Conservation (phyloP, 139 green algal genomes). For the Micromonas pusilla region DNA sequence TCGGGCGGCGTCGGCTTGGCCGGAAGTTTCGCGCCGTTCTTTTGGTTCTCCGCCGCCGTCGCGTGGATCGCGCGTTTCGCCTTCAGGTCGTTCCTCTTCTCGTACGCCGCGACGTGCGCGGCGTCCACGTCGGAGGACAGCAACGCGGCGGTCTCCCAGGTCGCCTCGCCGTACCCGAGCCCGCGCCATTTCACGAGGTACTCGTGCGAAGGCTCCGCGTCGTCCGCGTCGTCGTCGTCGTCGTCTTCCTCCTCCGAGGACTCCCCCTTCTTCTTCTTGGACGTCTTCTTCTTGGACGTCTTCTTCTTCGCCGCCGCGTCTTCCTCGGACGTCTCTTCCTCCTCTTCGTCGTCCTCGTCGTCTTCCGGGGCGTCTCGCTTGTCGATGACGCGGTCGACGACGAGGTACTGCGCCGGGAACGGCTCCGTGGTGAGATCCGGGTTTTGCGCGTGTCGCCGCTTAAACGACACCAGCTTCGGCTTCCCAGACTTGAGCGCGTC, state of each 20-base stretch:
- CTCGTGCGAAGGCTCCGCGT: not conserved
- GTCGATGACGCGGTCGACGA: conserved; percentile 5
- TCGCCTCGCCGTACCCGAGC: conserved; percentile 22
- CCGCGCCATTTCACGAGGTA: conserved; percentile 33
- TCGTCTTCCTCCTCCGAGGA: not conserved
- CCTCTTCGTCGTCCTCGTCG: not conserved
- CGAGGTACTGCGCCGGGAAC: not conserved
- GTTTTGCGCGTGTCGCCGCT: not conserved
- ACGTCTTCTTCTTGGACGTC: too few species aligned
- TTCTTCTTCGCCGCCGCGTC: not conserved
- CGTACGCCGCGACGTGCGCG: not conserved
- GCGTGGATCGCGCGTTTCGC: not conserved
- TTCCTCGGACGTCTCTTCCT: not conserved
- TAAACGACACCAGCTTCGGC: not conserved
- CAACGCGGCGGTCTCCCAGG: conserved; percentile 19
- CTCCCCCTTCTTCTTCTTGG: not conserved
- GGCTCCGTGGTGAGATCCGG: not conserved
- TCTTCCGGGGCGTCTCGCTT: not conserved
- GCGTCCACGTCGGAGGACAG: not conserved
- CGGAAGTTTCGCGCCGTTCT: not conserved
- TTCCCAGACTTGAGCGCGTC: not conserved
- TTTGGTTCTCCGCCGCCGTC: not conserved
- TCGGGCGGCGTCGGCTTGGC: not conserved
- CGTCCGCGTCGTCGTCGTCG: conserved; percentile 2
- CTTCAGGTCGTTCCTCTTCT: not conserved